Evolutionary conservation across 2,329 filamentous ascomycete species (phyloP).

Genomic region (Zarea fungicola): DNA sequence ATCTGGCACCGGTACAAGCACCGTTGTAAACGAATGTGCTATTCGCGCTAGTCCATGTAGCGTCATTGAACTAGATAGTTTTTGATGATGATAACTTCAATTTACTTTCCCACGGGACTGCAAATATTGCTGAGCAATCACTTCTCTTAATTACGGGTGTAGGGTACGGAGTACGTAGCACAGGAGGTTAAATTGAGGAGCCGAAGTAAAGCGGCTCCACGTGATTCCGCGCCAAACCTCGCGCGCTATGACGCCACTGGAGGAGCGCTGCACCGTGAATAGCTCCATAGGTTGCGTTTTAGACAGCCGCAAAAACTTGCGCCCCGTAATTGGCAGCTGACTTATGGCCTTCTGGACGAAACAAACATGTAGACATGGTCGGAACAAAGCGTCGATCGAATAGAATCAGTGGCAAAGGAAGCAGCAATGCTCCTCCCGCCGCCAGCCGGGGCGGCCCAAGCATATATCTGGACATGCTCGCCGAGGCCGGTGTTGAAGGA

Average conservation of each 20-base stretch:
- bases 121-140: too few species aligned
- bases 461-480: constrained; percentile 45
- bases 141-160: too few species aligned
- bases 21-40: too few species aligned
- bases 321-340: too few species aligned
- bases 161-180: too few species aligned
- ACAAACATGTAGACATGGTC: constrained; percentile 24
- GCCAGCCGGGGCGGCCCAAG: constrained; percentile 26
- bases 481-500: constrained; percentile 39
- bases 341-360: background rate
- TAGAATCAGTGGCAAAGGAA: constrained; percentile 15
- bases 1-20: too few species aligned
- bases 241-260: constrained; percentile 23
- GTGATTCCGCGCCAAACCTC: constrained; percentile 15
- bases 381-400: constrained; percentile 24
- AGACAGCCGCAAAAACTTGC: constrained; percentile 6
- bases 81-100: background rate
- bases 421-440: constrained; percentile 2
- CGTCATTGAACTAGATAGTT: constrained; percentile 15
- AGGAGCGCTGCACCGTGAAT: constrained; percentile 13
- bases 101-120: too few species aligned
- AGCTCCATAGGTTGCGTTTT: background rate
- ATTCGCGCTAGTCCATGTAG: background rate
- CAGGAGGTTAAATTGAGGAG: too few species aligned
- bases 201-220: constrained; percentile 11